Percentiles rank a stretch among this genome's conserved stretches.
phyloP scores from a whole-genome alignment of 768 basidiomycete genomes.

The Podaxis rugospora region DNA sequence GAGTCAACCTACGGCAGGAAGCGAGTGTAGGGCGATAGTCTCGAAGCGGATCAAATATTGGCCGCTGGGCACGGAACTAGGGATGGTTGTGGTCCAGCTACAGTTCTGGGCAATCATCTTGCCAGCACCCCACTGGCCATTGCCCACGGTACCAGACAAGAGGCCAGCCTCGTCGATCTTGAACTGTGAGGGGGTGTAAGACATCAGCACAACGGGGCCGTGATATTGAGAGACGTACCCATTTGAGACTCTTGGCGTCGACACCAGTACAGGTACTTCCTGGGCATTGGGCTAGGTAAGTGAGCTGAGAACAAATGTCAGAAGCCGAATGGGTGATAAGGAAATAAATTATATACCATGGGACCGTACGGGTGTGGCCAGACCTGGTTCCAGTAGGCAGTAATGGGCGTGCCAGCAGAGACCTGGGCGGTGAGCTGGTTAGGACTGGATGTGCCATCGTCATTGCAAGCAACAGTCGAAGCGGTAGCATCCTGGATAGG shows the following conservation, averaged over 20 bases:
- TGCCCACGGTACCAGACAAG: constrained; percentile 35
- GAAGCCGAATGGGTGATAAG: not conserved
- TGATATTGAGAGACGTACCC: constrained; percentile 25
- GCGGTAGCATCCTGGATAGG: constrained; percentile 35
- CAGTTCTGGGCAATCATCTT: constrained; percentile 41
- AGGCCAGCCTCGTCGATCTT: constrained; percentile 45
- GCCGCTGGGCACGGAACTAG: constrained; percentile 36
- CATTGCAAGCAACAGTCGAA: constrained; percentile 40
- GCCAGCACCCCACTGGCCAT: constrained; percentile 38
- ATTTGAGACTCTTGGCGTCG: constrained; percentile 32
- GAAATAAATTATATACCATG: constrained; percentile 24
- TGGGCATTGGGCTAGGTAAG: constrained; percentile 43
- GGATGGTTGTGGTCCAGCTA: constrained; percentile 43
- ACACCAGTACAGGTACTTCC: constrained; percentile 37
- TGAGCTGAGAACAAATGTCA: constrained; percentile 24
- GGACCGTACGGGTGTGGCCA: constrained; percentile 44
- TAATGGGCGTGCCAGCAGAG: constrained; percentile 37
- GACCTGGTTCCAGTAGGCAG: constrained; percentile 40
- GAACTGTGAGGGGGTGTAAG: constrained; percentile 24
- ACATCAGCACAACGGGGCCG: not conserved
- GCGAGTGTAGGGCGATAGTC: constrained; percentile 43
- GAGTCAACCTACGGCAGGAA: constrained; percentile 41
- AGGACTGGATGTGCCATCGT: constrained; percentile 36
- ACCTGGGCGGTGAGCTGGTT: constrained; percentile 38
- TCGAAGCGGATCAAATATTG: constrained; percentile 46